Percentiles rank a stretch among this genome's conserved stretches.
These are phyloP conservation scores for Cystobasidium onofrii DNA, from an alignment of 768 basidiomycete genomes.

Conservation along the genomic window DNA sequence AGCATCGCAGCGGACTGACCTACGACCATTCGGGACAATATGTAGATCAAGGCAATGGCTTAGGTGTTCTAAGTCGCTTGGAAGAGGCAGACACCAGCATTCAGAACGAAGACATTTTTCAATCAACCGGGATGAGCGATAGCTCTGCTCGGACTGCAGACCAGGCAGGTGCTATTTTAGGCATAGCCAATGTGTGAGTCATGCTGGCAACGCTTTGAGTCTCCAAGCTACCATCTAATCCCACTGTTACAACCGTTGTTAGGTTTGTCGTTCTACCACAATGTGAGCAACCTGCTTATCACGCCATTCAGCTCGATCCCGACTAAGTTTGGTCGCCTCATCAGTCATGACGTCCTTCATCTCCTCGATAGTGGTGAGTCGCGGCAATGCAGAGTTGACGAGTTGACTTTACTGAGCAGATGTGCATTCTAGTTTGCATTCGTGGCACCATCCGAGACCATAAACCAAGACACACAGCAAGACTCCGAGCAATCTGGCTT, in stretches of 20 bases:
- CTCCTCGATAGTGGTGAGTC: slow-evolving; percentile 24
- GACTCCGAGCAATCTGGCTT: background rate
- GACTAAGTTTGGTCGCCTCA: background rate
- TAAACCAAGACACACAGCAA: background rate
- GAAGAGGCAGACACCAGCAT: background rate
- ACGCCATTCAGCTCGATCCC: too few species aligned
- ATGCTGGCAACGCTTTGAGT: background rate
- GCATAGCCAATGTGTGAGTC: slow-evolving; percentile 24
- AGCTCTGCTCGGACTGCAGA: slow-evolving; percentile 3
- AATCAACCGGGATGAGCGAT: background rate
- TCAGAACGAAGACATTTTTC: background rate
- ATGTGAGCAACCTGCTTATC: background rate
- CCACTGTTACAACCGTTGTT: too few species aligned
- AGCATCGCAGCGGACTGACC: too few species aligned
- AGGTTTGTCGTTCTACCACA: slow-evolving; percentile 28
- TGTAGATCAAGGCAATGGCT: background rate
- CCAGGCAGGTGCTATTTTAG: slow-evolving; percentile 23
- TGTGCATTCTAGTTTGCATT: slow-evolving; percentile 25
- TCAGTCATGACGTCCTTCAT: slow-evolving; percentile 24
- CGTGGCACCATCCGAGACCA: background rate
- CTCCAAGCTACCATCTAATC: too few species aligned
- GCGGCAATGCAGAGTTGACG: too few species aligned
- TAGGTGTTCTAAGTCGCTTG: background rate
- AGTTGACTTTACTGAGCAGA: too few species aligned
- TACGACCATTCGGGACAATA: too few species aligned